Base-by-base conservation (phyloP, 139 green algal species). In the Tetradesmus obliquus region DNA sequence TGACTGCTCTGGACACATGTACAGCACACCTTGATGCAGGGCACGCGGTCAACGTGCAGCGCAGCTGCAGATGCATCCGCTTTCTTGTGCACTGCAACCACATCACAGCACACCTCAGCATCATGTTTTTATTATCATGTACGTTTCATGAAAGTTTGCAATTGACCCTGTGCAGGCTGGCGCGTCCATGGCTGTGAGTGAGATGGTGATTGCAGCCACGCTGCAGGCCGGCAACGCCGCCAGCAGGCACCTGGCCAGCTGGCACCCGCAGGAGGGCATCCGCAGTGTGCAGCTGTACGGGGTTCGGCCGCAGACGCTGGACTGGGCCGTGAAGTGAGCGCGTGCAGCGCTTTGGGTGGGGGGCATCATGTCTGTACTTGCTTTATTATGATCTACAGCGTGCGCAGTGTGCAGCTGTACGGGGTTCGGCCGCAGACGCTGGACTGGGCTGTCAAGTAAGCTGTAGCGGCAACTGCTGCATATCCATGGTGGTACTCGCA, bases 281-380 rank as follows among this genome's bases (percentile, higher is more conserved):
- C 87, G 93, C 2, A 91, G 79, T 2, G 89, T 91, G 69, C 93
- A 95, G 86, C 82, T 95, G 86, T 95, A 95, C 54, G 93, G 93
- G 9, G 92, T 94, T 22, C 60, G 62, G 45, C 86, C 91, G 1
- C 90, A 95, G 2, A 69, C 81, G 12, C 54, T 92, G 9, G 51
- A 86, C 71, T 90, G 86, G 86, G 86, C 86, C 9, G 84, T 58
- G 57, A 93, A 90, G 86, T 93, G 54, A 17, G 60, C 20, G 6
- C 32, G 32, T 45, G 32, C 32, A 45, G 32, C 32, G 32, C 32
- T 45, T 45, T 45, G 32, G 32, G 32, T 45, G 32, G 32, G 32
- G 32, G 32, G 32, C 32, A 45, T 45, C 32, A 45, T 45, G 32
- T 45, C 32, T 45, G 0, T 45, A 45, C 32, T 45, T 45, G 32